phyloP scores from a whole-genome alignment of 805 yeast genomes.

The Millerago galiae region DNA sequence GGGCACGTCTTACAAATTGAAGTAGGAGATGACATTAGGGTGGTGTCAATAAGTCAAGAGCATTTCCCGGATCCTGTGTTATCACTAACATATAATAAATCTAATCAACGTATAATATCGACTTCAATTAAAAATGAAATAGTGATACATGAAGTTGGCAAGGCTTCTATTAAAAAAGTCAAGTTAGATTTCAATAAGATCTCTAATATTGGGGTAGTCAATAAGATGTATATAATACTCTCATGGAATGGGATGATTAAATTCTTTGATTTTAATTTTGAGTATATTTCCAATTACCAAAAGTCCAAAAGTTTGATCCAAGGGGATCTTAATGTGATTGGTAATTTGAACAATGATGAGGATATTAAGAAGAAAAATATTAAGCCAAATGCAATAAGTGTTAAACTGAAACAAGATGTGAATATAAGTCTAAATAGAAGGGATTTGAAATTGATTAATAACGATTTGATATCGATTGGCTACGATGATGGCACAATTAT shows the following conservation, averaged over 20 bases:
- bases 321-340: slow-evolving; percentile 23
- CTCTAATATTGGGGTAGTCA: slow-evolving; percentile 19
- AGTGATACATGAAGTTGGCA: slow-evolving; percentile 21
- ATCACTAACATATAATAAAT: slow-evolving; percentile 30
- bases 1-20: slow-evolving; percentile 45
- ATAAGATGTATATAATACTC: slow-evolving; percentile 27
- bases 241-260: slow-evolving; percentile 49
- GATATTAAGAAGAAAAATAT: slow-evolving; percentile 21
- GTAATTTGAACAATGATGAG: slow-evolving; percentile 20
- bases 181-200: slow-evolving; percentile 29
- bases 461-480: slow-evolving; percentile 38
- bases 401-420: slow-evolving; percentile 3
- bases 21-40: slow-evolving; percentile 14
- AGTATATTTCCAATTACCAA: slow-evolving; percentile 16
- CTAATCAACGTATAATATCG: slow-evolving; percentile 27
- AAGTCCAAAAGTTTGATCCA: slow-evolving; percentile 22
- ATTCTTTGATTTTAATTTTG: slow-evolving; percentile 23
- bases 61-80: slow-evolving; percentile 54
- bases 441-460: slow-evolving; percentile 15
- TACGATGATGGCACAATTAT: slow-evolving; percentile 51
- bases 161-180: slow-evolving; percentile 1
- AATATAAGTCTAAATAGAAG: slow-evolving; percentile 12
- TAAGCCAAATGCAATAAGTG: slow-evolving; percentile 26
- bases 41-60: slow-evolving; percentile 15
- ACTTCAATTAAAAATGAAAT: slow-evolving; percentile 45